Evolutionary conservation across 768 basidiomycete genomes (phyloP).

Genomic region (Hirschioporus abietinus): DNA sequence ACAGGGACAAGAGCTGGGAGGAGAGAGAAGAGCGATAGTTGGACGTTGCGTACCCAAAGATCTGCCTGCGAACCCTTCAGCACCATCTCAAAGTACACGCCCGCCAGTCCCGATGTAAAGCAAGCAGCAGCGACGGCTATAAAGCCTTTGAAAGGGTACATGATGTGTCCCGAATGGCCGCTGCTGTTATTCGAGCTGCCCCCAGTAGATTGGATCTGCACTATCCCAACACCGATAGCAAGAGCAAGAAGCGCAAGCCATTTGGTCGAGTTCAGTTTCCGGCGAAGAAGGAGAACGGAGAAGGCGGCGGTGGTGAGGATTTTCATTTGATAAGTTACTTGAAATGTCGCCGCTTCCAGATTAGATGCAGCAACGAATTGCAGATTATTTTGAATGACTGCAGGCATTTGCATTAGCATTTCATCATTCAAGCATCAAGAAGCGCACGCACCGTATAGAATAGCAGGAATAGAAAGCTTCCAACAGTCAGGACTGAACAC

Average conservation of each 20-base stretch:
- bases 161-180: conserved; percentile 57
- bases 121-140: conserved; percentile 80
- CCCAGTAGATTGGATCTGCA: conserved; percentile 83
- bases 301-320: conserved; percentile 95
- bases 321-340: conserved; percentile 98
- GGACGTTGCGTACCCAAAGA: conserved; percentile 88
- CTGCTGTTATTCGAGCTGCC: conserved; percentile 67
- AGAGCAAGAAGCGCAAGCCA: conserved; percentile 88
- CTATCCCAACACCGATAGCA: conserved; percentile 89
- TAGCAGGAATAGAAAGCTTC: conserved; percentile 95
- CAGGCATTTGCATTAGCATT: not conserved
- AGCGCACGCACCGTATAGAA: conserved; percentile 58
- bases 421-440: not conserved
- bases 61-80: conserved; percentile 80
- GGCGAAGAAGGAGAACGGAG: conserved; percentile 79
- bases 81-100: conserved; percentile 94
- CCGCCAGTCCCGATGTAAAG: conserved; percentile 85
- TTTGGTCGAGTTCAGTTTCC: conserved; percentile 62
- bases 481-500: conserved; percentile 92
- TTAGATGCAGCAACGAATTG: conserved; percentile 97
- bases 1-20: conserved; percentile 85
- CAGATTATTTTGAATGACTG: conserved; percentile 89
- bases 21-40: conserved; percentile 85
- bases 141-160: conserved; percentile 81
- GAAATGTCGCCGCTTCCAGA: conserved; percentile 94